These are phyloP conservation scores for Citrus cavaleriei DNA, from an alignment of 345 rosid genomes.

Conservation along the genomic window DNA sequence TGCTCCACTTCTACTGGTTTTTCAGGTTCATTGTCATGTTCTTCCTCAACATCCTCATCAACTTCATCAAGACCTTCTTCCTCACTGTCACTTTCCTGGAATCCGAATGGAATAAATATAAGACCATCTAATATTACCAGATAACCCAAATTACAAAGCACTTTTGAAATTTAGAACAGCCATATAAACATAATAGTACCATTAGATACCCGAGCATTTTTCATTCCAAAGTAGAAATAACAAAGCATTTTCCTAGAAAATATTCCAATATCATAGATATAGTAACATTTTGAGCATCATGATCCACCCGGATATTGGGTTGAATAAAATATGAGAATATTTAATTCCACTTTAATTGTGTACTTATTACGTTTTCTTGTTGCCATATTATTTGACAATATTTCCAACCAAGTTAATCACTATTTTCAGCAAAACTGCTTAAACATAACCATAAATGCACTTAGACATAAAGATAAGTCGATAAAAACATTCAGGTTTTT, in stretches of 20 bases:
- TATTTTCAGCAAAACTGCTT: not conserved
- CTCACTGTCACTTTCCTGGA: slow-evolving; percentile 52
- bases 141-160: not conserved
- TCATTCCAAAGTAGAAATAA: not conserved
- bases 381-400: not conserved
- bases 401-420: not conserved
- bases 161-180: not conserved
- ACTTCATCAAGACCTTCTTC: slow-evolving; percentile 42
- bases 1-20: slow-evolving; percentile 22
- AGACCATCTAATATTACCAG: not conserved
- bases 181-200: not conserved
- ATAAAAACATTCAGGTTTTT: not conserved
- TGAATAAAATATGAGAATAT: not conserved
- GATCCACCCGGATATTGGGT: not conserved
- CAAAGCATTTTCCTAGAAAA: not conserved
- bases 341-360: not conserved
- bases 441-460: not conserved
- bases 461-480: not conserved
- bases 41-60: slow-evolving; percentile 51
- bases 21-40: slow-evolving; percentile 40
- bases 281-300: not conserved
- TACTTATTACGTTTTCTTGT: not conserved
- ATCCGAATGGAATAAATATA: not conserved
- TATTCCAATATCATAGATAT: not conserved
- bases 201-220: not conserved